These are phyloP conservation scores for Logfia minima DNA, from an alignment of 129 eudicot genomes.

Conservation along the genomic window DNA sequence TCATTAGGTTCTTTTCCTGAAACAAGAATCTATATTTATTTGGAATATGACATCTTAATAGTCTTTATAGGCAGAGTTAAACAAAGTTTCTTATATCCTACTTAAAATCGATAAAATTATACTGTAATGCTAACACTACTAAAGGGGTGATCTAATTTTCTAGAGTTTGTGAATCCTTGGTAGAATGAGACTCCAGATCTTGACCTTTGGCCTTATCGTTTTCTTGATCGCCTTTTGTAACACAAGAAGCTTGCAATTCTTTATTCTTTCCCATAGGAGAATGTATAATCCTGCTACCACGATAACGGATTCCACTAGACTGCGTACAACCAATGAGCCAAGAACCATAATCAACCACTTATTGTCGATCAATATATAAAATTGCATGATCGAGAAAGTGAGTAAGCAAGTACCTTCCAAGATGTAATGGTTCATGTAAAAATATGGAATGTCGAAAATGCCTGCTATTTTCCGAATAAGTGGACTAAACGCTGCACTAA, in stretches of 20 bases:
- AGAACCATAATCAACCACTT: background rate
- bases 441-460: slow-evolving; percentile 50
- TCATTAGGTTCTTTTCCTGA: background rate
- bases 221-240: slow-evolving; percentile 27
- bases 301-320: slow-evolving; percentile 45
- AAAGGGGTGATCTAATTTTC: slow-evolving; percentile 3
- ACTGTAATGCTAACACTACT: background rate
- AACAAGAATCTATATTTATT: slow-evolving; percentile 20
- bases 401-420: slow-evolving; percentile 56
- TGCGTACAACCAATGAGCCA: slow-evolving; percentile 22
- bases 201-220: slow-evolving; percentile 34
- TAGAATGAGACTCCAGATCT: slow-evolving; percentile 37
- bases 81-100: slow-evolving; percentile 11
- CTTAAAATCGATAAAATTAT: background rate
- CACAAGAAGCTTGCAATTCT: slow-evolving; percentile 34
- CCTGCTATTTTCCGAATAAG: slow-evolving; percentile 57
- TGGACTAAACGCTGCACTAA: slow-evolving; percentile 81
- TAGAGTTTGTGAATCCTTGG: slow-evolving; percentile 18
- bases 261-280: slow-evolving; percentile 64
- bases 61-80: slow-evolving; percentile 1
- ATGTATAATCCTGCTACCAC: slow-evolving; percentile 54
- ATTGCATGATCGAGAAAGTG: background rate
- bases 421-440: slow-evolving; percentile 68
- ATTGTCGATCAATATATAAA: slow-evolving; percentile 2
- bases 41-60: background rate